Base-by-base conservation (phyloP, 208 protist species). In the Phytomonas francai region DNA sequence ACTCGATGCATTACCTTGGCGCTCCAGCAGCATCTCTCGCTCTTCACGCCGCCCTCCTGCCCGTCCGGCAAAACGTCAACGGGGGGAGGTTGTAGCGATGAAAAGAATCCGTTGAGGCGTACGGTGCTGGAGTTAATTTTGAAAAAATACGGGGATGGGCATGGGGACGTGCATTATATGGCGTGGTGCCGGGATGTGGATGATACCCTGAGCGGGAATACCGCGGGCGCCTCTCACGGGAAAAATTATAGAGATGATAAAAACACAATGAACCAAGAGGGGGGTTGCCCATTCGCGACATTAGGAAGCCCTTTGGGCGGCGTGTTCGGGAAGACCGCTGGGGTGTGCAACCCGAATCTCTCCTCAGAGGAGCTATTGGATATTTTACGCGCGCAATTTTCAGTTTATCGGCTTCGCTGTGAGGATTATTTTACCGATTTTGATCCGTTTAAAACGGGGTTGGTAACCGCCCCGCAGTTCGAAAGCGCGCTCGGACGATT, bases 391-490 rank as follows among this genome's bases (percentile, higher is more conserved):
- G 76, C 87, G 59, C 83, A 92, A 57, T 84, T 88, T 61, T 72
- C 86, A 4, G 74, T 89, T 59, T 87, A 92, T 70, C 73, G 78
- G 16, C 73, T 95, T 19, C 88, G 90, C 64, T 86, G 85, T 68
- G 87, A 94, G 59, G 90, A 95, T 65, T 79, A 77, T 54, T 77
- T 97, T 54, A 59, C 65, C 11, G 88, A 94, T 67, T 96, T 80
- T 81, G 93, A 97, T 79, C 77, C 79, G 69, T 80, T 94, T 61
- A 79, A 81, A 36, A 88, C 86, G n/a, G 91, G 89, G 6, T 81
- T 76, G 32, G 81, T 97, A 12, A 85, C 86, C 0, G 78, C 76
- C 0, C 64, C 78, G 59, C 89, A 97, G 78, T 97, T 97, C 73
- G 84, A 77, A 54, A 83, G 78, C 7, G 83, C 84, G 29, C 79